phyloP scores from a whole-genome alignment of 2,329 filamentous ascomycete species.

The Fusarium udum region DNA sequence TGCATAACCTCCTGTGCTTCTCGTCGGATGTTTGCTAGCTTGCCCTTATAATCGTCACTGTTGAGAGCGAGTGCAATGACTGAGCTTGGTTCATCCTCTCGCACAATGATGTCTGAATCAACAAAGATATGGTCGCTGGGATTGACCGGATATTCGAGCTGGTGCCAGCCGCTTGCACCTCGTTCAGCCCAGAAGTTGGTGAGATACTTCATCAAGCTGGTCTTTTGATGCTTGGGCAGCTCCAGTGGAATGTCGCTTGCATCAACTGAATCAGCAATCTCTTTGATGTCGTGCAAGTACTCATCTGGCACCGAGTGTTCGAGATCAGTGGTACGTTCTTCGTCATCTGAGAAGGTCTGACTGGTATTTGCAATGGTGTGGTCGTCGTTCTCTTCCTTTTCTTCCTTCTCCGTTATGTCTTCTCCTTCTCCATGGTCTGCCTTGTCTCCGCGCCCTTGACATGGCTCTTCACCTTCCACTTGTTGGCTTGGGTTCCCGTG shows the following conservation, averaged over 20 bases:
- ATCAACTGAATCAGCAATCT: slow-evolving; percentile 70
- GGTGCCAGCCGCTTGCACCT: slow-evolving; percentile 92
- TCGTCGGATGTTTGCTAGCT: slow-evolving; percentile 73
- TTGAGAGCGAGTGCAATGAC: slow-evolving; percentile 92
- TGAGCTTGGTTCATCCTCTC: slow-evolving; percentile 96
- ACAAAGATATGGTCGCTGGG: slow-evolving; percentile 94
- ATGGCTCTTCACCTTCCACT: slow-evolving; percentile 41
- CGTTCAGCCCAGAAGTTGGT: slow-evolving; percentile 99
- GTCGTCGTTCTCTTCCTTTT: slow-evolving; percentile 45
- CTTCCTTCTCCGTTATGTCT: slow-evolving; percentile 41
- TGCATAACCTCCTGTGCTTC: slow-evolving; percentile 57
- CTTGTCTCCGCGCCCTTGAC: slow-evolving; percentile 32
- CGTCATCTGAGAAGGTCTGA: slow-evolving; percentile 73
- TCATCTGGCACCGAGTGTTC: slow-evolving; percentile 77
- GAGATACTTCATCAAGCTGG: slow-evolving; percentile 91
- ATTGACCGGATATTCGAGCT: slow-evolving; percentile 90
- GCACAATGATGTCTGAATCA: slow-evolving; percentile 95
- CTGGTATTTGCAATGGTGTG: slow-evolving; percentile 45
- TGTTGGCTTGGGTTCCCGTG: slow-evolving; percentile 42
- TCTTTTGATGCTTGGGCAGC: slow-evolving; percentile 91
- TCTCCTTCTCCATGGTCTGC: slow-evolving; percentile 31
- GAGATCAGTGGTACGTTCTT: slow-evolving; percentile 74
- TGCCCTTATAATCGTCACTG: slow-evolving; percentile 85
- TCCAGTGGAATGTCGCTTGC: slow-evolving; percentile 73
- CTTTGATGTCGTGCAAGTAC: slow-evolving; percentile 69